Evolutionary conservation across 1,284 basidiomycete genomes (phyloP), one percentile per base, ranked within the genome.

Genomic region (Trichosporon sp.): DNA sequence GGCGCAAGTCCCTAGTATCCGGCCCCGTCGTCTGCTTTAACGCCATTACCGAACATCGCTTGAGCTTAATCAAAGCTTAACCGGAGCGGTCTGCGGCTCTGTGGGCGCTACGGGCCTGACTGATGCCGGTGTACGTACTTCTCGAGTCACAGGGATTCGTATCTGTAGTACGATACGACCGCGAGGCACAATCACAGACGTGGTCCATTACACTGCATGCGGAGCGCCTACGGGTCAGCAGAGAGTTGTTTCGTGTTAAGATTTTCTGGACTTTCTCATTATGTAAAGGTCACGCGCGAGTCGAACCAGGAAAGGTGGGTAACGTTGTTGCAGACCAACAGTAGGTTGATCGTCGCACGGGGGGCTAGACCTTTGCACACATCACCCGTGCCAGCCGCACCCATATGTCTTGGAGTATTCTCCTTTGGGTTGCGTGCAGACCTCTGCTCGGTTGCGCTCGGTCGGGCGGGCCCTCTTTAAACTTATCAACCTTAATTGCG

Each of bases 401-500:
- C n/a, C n/a, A n/a, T n/a, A n/a, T n/a, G n/a, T n/a, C n/a, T n/a
- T n/a, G n/a, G n/a, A n/a, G 53, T 31, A 21, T 3, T 25, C 27
- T 58, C 25, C 27, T 15, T 31, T 12, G 2, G 56, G 29, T 58
- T 12, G 27, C 29, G 25, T 4, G 53, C 27, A 29, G 4, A 2
- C 25, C 56, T 60, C 27, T 60, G 18, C 15, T 29, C 5, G 31
- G 27, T 29, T 3, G 29, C 7, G 27, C 29, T 60, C 29, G 29
- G 56, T 60, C 27, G 29, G n/a, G 15, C 29, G 25, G 27, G 29
- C 18, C 56, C 56, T 31, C 27, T 60, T 60, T 60, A 60, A 9
- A 31, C 56, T 60, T 60, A 31, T 60, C 56, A 60, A 60, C 56
- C 56, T 60, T 60, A 60, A 60, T 60, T n/a, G 18, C 56, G 56